Conservation (phyloP, 2,329 filamentous ascomycete genomes). For the Scytalidium lignicola region DNA sequence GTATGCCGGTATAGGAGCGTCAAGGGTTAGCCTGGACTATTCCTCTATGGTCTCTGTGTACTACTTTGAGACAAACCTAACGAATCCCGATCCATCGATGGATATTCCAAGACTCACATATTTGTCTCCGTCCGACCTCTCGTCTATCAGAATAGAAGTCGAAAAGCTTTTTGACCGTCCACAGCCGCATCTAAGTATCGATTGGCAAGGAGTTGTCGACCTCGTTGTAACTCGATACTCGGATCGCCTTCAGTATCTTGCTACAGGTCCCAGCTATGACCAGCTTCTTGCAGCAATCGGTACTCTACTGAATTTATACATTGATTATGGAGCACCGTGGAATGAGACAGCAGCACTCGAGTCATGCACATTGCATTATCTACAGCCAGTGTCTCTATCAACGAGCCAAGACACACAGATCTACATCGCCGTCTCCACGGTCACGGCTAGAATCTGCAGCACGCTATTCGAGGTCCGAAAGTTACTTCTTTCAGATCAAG, state of each 20-base stretch:
- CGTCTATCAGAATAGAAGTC: constrained; percentile 38
- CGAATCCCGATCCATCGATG: constrained; percentile 17
- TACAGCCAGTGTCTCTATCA: constrained; percentile 28
- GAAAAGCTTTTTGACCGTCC: constrained; percentile 34
- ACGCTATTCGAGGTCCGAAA: constrained; percentile 19
- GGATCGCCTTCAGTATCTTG: constrained; percentile 13
- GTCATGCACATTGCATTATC: constrained; percentile 43
- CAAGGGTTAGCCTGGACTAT: constrained; percentile 23
- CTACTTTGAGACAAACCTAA: constrained; percentile 23
- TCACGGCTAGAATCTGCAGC: constrained; percentile 36
- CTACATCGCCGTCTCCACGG: constrained; percentile 35
- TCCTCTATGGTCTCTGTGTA: constrained; percentile 25
- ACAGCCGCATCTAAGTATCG: constrained; percentile 7
- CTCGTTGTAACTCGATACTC: constrained; percentile 4
- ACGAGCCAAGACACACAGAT: constrained; percentile 41
- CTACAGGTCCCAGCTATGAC: constrained; percentile 3
- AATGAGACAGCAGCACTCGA: constrained; percentile 33
- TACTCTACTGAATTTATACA: constrained; percentile 35
- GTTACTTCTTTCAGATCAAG: constrained; percentile 5
- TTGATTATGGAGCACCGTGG: constrained; percentile 35
- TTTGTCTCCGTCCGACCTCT: constrained; percentile 27
- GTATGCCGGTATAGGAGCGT: constrained; percentile 38
- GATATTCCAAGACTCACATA: constrained; percentile 22
- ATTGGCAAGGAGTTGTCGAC: constrained; percentile 11
- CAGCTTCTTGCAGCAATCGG: constrained; percentile 34